Percentiles rank a stretch among this genome's conserved stretches.
Conservation (phyloP, 176 grass and related monocot genomes). For the Musa beccarii region DNA sequence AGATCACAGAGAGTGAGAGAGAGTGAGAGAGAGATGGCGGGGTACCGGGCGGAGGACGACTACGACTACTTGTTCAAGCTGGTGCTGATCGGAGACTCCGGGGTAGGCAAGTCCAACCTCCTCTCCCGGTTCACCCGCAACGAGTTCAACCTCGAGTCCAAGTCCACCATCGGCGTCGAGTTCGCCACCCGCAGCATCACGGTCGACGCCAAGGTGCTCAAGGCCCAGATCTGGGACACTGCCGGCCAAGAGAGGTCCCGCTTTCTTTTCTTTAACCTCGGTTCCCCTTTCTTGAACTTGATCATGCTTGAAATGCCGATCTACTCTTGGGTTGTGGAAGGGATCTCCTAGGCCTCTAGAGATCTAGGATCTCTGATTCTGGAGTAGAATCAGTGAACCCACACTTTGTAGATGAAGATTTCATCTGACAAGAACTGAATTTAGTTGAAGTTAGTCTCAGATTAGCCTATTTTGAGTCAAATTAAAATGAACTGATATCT, state of each 20-base stretch:
- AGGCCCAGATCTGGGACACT: slow-evolving; percentile 46
- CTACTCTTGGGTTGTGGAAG: too few relatives aligned
- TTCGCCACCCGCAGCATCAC: slow-evolving; percentile 27
- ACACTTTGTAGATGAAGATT: too few relatives aligned
- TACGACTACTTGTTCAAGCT: slow-evolving; percentile 40
- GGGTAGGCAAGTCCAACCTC: slow-evolving; percentile 39
- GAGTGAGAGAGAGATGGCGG: slow-evolving; percentile 23
- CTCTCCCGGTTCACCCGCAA: slow-evolving; percentile 36
- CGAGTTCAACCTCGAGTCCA: slow-evolving; percentile 39
- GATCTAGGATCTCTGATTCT: too few relatives aligned
- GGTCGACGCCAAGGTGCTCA: slow-evolving; percentile 36
- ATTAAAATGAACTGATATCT: too few relatives aligned
- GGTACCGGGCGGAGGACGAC: slow-evolving; percentile 31
- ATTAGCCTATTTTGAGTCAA: too few relatives aligned
- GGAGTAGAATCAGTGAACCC: too few relatives aligned
- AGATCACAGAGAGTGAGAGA: slow-evolving; percentile 2
- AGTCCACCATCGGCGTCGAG: slow-evolving; percentile 21
- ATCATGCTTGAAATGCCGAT: too few relatives aligned
- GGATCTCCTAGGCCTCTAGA: too few relatives aligned
- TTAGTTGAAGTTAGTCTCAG: too few relatives aligned
- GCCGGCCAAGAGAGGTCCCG: slow-evolving; percentile 36
- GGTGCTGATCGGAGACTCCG: slow-evolving; percentile 38
- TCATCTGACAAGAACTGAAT: too few relatives aligned
- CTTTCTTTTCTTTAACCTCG: too few relatives aligned
- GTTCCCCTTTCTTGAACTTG: too few relatives aligned